Conservation (phyloP, 2,329 filamentous ascomycete species). For the Beauveria australis region DNA sequence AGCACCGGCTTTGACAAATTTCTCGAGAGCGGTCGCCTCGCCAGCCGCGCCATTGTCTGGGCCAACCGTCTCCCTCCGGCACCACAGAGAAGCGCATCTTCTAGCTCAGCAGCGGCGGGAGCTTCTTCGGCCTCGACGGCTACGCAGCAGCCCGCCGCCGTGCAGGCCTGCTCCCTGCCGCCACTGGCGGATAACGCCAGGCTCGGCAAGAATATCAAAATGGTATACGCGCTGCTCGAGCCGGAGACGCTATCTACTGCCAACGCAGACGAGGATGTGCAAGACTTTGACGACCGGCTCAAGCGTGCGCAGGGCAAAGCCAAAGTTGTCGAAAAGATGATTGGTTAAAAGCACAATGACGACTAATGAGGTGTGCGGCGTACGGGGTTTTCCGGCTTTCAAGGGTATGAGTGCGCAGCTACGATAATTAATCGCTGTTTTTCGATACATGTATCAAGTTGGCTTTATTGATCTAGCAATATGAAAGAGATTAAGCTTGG, state of each 20-base stretch:
- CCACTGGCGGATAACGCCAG: conserved; percentile 51
- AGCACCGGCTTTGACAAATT: conserved; percentile 95
- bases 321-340: conserved; percentile 73
- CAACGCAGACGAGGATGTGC: conserved; percentile 83
- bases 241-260: conserved; percentile 66
- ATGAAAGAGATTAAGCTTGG: conserved; percentile 1
- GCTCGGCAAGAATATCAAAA: conserved; percentile 66
- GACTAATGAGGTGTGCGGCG: conserved; percentile 11
- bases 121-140: background rate
- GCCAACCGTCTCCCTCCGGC: conserved; percentile 51
- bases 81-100: background rate
- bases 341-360: conserved; percentile 28
- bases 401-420: background rate
- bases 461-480: conserved; percentile 6
- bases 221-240: conserved; percentile 71
- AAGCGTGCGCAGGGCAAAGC: conserved; percentile 77
- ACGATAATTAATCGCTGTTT: background rate
- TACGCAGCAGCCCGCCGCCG: background rate
- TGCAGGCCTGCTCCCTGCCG: conserved; percentile 23
- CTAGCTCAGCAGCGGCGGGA: conserved; percentile 1
- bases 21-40: conserved; percentile 65
- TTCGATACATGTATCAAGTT: background rate
- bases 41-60: conserved; percentile 79
- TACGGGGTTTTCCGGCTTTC: conserved; percentile 3
- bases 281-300: conserved; percentile 82